Evolutionary conservation across 2,329 filamentous ascomycete genomes (phyloP).

Genomic region (Phoma sp.): DNA sequence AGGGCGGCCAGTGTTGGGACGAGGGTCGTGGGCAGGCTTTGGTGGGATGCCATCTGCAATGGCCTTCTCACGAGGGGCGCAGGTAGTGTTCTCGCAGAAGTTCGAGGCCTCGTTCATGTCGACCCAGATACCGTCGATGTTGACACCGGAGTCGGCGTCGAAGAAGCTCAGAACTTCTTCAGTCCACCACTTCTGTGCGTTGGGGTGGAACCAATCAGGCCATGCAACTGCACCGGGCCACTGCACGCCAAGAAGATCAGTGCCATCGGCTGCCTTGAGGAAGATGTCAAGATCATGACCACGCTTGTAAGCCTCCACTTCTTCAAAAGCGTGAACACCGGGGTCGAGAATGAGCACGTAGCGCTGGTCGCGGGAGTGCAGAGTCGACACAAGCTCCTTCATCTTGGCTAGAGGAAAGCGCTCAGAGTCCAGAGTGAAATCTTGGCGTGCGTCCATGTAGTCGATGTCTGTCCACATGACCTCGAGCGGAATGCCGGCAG

Average conservation of each 20-base stretch:
- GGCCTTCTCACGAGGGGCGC: constrained; percentile 47
- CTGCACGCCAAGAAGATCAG: constrained; percentile 68
- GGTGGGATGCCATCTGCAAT: constrained; percentile 62
- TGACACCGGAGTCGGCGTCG: constrained; percentile 65
- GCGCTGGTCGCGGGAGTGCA: constrained; percentile 71
- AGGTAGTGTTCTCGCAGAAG: constrained; percentile 55
- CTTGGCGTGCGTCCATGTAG: constrained; percentile 66
- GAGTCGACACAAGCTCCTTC: constrained; percentile 68
- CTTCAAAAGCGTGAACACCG: constrained; percentile 57
- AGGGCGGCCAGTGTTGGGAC: constrained; percentile 64
- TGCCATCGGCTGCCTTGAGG: constrained; percentile 61
- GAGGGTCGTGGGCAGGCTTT: constrained; percentile 58
- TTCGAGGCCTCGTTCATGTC: constrained; percentile 53
- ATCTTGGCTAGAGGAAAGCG: constrained; percentile 68
- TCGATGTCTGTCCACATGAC: constrained; percentile 79
- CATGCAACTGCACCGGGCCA: constrained; percentile 78
- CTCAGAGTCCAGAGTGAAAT: constrained; percentile 70
- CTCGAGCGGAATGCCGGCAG: constrained; percentile 70
- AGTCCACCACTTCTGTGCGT: constrained; percentile 72
- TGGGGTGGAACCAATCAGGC: constrained; percentile 77
- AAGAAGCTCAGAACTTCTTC: constrained; percentile 72
- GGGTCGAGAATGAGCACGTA: constrained; percentile 83
- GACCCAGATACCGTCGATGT: constrained; percentile 76
- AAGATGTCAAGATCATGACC: constrained; percentile 66
- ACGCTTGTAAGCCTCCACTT: constrained; percentile 62